A percentile compares a stretch with the other conserved stretches of the same genome.
Evolutionary conservation across 2,329 filamentous ascomycete species (phyloP).

Genomic region (Davidsoniella australis): DNA sequence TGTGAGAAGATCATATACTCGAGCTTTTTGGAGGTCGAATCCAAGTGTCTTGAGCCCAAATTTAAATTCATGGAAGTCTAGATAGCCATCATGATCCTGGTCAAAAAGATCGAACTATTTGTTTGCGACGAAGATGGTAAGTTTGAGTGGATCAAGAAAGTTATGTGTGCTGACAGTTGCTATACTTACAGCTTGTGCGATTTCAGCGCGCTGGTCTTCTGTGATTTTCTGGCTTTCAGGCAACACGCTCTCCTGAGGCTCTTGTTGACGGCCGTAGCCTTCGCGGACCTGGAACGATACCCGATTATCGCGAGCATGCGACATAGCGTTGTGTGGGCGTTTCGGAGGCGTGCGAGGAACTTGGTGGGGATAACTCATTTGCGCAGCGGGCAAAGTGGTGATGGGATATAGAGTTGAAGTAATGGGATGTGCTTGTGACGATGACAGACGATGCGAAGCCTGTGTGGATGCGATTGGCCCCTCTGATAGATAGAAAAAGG

Average conservation of each 20-base stretch:
- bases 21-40: slow-evolving; percentile 75
- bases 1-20: slow-evolving; percentile 67
- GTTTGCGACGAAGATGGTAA: background rate
- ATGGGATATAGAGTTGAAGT: too few relatives aligned
- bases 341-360: slow-evolving; percentile 11
- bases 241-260: slow-evolving; percentile 7
- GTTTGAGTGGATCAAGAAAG: background rate
- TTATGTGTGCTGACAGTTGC: background rate
- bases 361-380: slow-evolving; percentile 11
- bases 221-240: slow-evolving; percentile 13
- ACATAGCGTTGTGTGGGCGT: slow-evolving; percentile 8
- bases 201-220: slow-evolving; percentile 14
- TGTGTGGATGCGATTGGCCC: too few relatives aligned
- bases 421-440: too few relatives aligned
- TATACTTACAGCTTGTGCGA: slow-evolving; percentile 13
- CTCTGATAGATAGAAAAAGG: too few relatives aligned
- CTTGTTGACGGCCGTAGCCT: slow-evolving; percentile 11
- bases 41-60: slow-evolving; percentile 91
- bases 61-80: slow-evolving; percentile 97
- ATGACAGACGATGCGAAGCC: too few relatives aligned
- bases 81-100: slow-evolving; percentile 41
- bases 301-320: slow-evolving; percentile 11
- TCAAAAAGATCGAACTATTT: slow-evolving; percentile 14
- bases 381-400: background rate
- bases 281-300: slow-evolving; percentile 12